Conservation (phyloP, 2,329 filamentous ascomycete genomes). For the Cercospora beticola region DNA sequence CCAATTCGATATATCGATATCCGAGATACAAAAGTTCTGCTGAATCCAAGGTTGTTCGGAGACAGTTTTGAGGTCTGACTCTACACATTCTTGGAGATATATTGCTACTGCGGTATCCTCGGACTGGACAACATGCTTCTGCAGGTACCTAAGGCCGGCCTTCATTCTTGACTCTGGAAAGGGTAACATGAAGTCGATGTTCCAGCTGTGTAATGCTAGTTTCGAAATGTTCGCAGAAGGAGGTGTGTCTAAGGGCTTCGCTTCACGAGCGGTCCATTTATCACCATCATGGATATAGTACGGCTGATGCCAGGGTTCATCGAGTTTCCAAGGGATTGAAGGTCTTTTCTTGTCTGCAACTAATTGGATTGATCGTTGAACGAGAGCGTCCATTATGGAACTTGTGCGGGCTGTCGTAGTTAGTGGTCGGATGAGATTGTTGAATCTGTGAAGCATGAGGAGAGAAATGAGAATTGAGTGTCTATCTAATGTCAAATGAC, state of each 20-base stretch:
- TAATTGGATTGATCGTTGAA: conserved; percentile 19
- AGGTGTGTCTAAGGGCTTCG: background rate
- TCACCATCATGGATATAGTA: conserved; percentile 18
- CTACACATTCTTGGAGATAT: conserved; percentile 56
- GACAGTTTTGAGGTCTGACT: conserved; percentile 49
- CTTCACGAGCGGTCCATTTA: conserved; percentile 20
- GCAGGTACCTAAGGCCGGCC: conserved; percentile 43
- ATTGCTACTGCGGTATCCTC: conserved; percentile 42
- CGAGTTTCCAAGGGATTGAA: conserved; percentile 27
- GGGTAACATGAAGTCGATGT: conserved; percentile 50
- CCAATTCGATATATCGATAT: conserved; percentile 49
- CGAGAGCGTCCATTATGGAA: conserved; percentile 22
- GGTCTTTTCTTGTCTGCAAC: conserved; percentile 22
- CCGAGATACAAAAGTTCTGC: conserved; percentile 51
- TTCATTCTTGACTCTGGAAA: conserved; percentile 44
- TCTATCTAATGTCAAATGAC: background rate
- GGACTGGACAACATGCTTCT: conserved; percentile 13
- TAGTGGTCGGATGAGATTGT: background rate
- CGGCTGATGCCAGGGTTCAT: conserved; percentile 27
- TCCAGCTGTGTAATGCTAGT: conserved; percentile 48
- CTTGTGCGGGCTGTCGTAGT: background rate
- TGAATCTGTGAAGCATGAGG: background rate
- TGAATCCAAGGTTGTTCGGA: conserved; percentile 50
- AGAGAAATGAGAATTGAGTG: background rate
- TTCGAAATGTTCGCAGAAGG: background rate